A percentile compares a stretch with the other conserved stretches of the same genome.
phyloP scores from a whole-genome alignment of 2,329 filamentous ascomycete species.

The Triangularia setosa region DNA sequence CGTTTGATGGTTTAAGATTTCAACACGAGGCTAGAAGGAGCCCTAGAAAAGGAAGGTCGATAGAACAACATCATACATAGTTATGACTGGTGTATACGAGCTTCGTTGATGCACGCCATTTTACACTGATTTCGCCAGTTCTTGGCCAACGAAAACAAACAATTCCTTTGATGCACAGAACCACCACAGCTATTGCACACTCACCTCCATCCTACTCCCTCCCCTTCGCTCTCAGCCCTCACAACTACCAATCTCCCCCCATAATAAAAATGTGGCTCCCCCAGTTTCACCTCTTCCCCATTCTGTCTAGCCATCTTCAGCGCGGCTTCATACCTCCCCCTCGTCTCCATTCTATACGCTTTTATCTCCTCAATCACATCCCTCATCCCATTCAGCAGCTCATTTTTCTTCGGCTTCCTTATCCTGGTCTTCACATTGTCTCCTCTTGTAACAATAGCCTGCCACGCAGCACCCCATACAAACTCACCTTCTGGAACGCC shows the following conservation, averaged over 20 bases:
- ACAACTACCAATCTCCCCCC: constrained; percentile 36
- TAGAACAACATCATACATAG: background rate
- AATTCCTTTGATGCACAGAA: too few species aligned
- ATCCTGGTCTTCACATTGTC: background rate
- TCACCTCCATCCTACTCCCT: background rate
- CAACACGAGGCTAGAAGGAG: background rate
- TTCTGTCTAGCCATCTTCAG: background rate
- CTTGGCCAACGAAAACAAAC: too few species aligned
- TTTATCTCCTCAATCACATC: background rate
- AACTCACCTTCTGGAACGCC: constrained; percentile 45
- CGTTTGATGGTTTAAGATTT: background rate
- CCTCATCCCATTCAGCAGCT: constrained; percentile 31
- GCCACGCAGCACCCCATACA: constrained; percentile 52
- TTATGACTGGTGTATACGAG: background rate
- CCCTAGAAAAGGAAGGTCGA: background rate
- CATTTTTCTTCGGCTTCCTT: constrained; percentile 27
- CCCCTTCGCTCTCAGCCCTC: background rate
- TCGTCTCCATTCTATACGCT: constrained; percentile 13
- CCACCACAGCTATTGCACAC: background rate
- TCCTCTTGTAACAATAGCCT: constrained; percentile 36
- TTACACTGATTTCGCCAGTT: background rate
- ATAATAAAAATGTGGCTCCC: constrained; percentile 35
- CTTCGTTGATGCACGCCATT: background rate
- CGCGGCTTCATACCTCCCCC: constrained; percentile 1
- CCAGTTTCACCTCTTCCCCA: constrained; percentile 11